phyloP scores from a whole-genome alignment of 371 early-diverging fungal species.

The Saksenaea oblongispora region DNA sequence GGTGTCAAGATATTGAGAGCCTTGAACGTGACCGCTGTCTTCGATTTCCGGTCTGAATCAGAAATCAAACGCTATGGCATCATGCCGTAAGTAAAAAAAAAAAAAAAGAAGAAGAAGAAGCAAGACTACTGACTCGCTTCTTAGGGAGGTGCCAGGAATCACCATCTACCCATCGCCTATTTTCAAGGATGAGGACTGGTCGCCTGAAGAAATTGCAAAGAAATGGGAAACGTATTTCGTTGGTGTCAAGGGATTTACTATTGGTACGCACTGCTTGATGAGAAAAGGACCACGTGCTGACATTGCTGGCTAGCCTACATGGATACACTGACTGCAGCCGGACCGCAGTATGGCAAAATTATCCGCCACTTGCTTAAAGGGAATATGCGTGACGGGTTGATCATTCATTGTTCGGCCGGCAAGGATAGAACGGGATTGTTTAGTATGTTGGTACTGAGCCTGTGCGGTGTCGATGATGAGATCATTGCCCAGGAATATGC shows the following conservation, averaged over 20 bases:
- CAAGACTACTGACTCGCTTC: background rate
- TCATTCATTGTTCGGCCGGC: conserved; percentile 84
- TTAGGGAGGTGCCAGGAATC: conserved; percentile 9
- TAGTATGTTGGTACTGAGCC: conserved; percentile 62
- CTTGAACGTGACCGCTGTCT: conserved; percentile 52
- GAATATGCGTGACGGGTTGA: conserved; percentile 20
- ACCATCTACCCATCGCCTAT: conserved; percentile 34
- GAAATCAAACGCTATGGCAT: conserved; percentile 52
- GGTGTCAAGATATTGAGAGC: conserved; percentile 49
- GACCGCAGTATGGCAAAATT: conserved; percentile 19
- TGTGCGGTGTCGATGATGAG: conserved; percentile 72
- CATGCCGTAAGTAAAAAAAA: conserved; percentile 36
- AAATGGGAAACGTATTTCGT: conserved; percentile 38
- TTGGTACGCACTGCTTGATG: conserved; percentile 16
- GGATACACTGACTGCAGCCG: background rate
- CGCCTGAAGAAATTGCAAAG: conserved; percentile 39
- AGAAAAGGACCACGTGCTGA: background rate
- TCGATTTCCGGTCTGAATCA: conserved; percentile 59
- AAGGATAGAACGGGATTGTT: conserved; percentile 88
- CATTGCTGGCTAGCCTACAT: background rate
- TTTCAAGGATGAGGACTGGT: conserved; percentile 39
- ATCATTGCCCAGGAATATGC: conserved; percentile 76
- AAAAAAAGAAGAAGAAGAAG: background rate
- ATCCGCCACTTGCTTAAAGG: background rate
- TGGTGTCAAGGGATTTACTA: conserved; percentile 39